Evolutionary conservation across 768 basidiomycete genomes (phyloP).

Genomic region (Strobilomyces echinocephalus): DNA sequence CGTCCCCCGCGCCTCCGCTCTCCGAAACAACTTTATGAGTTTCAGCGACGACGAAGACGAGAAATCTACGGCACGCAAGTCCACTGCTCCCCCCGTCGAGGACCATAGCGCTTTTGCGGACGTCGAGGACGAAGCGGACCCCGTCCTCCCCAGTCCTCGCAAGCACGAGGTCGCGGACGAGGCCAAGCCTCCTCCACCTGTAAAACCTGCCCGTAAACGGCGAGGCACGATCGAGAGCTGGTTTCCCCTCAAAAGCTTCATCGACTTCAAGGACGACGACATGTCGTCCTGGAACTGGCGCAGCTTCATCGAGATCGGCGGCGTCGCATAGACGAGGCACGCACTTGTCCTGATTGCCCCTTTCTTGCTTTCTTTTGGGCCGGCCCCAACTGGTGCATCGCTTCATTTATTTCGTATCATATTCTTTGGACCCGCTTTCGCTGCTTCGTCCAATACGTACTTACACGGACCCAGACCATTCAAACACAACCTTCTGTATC

Average conservation of each 20-base stretch:
- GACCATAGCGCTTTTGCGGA: constrained; percentile 26
- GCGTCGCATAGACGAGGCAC: constrained; percentile 14
- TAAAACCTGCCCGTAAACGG: constrained; percentile 26
- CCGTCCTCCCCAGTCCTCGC: constrained; percentile 17
- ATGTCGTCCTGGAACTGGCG: constrained; percentile 51
- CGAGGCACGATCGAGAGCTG: constrained; percentile 45
- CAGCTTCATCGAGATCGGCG: constrained; percentile 58
- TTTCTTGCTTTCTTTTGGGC: neutral
- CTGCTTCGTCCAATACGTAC: constrained; percentile 17
- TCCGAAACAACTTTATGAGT: constrained; percentile 56
- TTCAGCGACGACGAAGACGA: constrained; percentile 63
- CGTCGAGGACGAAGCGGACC: constrained; percentile 31
- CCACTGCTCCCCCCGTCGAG: constrained; percentile 12
- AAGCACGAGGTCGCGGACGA: constrained; percentile 9
- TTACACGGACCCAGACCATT: constrained; percentile 15
- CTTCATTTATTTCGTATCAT: constrained; percentile 13
- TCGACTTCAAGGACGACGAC: constrained; percentile 53
- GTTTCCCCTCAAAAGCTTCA: constrained; percentile 61
- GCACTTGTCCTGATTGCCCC: neutral
- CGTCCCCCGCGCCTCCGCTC: constrained; percentile 10
- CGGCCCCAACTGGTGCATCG: constrained; percentile 3
- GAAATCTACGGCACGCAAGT: constrained; percentile 12
- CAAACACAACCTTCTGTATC: constrained; percentile 12
- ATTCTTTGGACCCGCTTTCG: neutral
- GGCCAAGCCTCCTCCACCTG: constrained; percentile 6